These are phyloP conservation scores for Paecilomyces sp. DNA, from an alignment of 2,329 filamentous ascomycete species.

Conservation along the genomic window DNA sequence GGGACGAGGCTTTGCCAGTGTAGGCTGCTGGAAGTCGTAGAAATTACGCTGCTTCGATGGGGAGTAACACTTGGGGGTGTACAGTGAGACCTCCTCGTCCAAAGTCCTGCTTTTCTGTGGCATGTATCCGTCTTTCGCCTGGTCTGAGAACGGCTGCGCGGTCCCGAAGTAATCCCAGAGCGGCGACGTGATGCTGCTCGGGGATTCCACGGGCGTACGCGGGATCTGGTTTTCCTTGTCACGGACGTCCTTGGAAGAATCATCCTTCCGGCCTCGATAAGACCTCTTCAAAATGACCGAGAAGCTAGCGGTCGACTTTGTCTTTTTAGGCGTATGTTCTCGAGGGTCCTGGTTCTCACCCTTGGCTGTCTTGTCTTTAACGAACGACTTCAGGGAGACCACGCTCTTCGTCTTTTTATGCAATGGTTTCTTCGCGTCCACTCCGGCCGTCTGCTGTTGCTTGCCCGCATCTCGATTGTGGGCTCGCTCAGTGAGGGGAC, in stretches of 20 bases:
- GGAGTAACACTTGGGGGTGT: constrained; percentile 54
- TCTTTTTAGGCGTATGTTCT: constrained; percentile 55
- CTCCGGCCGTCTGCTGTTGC: constrained; percentile 32
- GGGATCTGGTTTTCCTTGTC: constrained; percentile 81
- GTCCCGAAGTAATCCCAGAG: constrained; percentile 73
- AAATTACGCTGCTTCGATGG: constrained; percentile 58
- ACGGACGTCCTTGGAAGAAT: constrained; percentile 46
- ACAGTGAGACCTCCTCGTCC: constrained; percentile 50
- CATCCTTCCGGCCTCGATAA: constrained; percentile 58
- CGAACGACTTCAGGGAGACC: constrained; percentile 45
- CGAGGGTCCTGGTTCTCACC: constrained; percentile 25
- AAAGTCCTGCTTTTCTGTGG: constrained; percentile 39
- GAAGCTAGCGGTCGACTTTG: constrained; percentile 79
- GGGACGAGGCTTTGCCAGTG: constrained; percentile 40
- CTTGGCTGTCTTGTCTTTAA: constrained; percentile 35
- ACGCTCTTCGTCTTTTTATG: constrained; percentile 51
- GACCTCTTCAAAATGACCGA: constrained; percentile 68
- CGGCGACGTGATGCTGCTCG: constrained; percentile 48
- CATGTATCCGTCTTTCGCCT: constrained; percentile 32
- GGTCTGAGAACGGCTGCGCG: constrained; percentile 28
- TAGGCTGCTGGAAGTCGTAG: constrained; percentile 44
- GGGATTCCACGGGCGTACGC: constrained; percentile 32
- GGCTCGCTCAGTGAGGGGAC: constrained; percentile 31
- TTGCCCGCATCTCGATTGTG: constrained; percentile 28
- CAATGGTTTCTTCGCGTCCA: constrained; percentile 25